Conservation (phyloP, 345 rosid genomes). For the Euphorbia peplus region DNA sequence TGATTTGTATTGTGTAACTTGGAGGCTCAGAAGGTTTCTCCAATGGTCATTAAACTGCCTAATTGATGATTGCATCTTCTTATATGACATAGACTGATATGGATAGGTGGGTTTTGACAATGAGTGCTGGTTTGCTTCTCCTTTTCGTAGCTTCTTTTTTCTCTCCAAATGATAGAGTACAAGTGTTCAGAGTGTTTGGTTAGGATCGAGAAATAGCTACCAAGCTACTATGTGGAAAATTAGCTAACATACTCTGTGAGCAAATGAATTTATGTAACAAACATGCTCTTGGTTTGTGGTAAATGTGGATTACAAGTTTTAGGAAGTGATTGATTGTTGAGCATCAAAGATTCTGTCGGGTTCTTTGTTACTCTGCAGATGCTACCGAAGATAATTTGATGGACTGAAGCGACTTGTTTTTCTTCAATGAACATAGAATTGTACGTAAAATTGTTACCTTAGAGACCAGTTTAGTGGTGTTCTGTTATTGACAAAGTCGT, state of each 20-base stretch:
- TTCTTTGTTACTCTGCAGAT: neutral
- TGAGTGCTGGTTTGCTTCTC: neutral
- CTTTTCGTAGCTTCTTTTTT: no score
- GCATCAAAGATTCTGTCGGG: neutral
- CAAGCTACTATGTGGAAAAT: no score
- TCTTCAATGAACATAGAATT: neutral
- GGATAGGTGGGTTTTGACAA: neutral
- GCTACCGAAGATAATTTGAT: conserved; percentile 1
- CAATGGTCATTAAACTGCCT: neutral
- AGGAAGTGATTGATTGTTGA: neutral
- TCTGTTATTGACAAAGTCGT: neutral
- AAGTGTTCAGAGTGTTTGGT: no score
- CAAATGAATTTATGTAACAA: no score
- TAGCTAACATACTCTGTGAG: no score
- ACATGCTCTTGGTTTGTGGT: neutral
- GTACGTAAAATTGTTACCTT: neutral
- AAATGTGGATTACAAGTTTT: neutral
- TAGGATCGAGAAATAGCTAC: no score
- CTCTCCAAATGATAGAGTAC: no score
- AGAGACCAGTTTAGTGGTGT: neutral
- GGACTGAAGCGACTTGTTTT: neutral
- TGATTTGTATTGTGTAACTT: neutral
- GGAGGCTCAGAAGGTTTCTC: neutral
- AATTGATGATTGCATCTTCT: neutral
- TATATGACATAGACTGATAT: neutral